Evolutionary conservation across 306 rosid genomes (phyloP), one percentile per base, ranked within the genome.

Genomic region (Vigna radiata): DNA sequence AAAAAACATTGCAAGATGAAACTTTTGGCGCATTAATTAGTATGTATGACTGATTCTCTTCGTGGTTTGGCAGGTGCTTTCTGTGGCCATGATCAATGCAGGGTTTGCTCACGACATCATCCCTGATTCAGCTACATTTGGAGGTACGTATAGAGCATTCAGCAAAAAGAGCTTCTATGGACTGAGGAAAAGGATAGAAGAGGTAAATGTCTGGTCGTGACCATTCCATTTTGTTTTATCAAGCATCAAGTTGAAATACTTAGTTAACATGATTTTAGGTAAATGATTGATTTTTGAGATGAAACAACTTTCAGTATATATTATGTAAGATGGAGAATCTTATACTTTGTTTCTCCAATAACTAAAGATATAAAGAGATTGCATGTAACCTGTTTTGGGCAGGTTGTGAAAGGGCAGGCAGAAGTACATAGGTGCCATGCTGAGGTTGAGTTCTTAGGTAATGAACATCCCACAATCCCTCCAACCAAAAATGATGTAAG

Each of bases 71-170:
- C 87, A 94, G 98, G 97, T 94, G 80, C 84, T 94, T 68, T 87
- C 98, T 79, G 98, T 94, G 70, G 84, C 94, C 74, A 82, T 81
- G 81, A 71, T 93, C 33, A 72, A 88, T 58, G 89, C 88, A 64
- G 98, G 92, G 82, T 78, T 88, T 47, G 53, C 88, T 14, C 87
- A 86, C 43, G 90, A 91, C 53, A 80, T 84, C 59, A 87, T 91
- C 80, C 96, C 98, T 5, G 90, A 90, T 70, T 88, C 93, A 0
- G 90, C 82, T 63, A 85, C 93, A 66, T 65, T 94, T 18, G 67
- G 92, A 8, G 98, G 98, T 73, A 91, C 96, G 48, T 91, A 85
- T 56, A 81, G 97, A 84, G 94, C 96, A 68, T 85, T 91, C 71
- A 81, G 92, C 78, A 87, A 81, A 84, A 87, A 89, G 82, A 91